Percentiles rank a stretch among this genome's conserved stretches.
Evolutionary conservation across 345 rosid genomes (phyloP).

Genomic region (Nephelium lappaceum): DNA sequence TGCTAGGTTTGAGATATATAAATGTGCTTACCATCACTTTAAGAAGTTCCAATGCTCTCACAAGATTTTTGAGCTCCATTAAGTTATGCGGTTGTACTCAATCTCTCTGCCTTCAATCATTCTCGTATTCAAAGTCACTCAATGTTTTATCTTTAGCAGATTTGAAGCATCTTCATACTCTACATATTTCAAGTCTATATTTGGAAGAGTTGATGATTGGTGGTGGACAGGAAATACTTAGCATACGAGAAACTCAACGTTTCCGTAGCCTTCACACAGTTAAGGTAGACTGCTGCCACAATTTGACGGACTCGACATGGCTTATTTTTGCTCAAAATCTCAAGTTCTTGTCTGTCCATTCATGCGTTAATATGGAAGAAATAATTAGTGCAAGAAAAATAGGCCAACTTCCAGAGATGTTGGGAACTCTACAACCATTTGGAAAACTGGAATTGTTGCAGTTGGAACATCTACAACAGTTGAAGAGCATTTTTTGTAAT

Average conservation of each 20-base stretch:
- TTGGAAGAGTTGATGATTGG: conserved; percentile 4
- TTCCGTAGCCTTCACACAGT: not conserved
- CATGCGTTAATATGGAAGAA: not conserved
- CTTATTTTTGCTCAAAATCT: conserved; percentile 17
- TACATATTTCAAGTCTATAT: not conserved
- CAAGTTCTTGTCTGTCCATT: not conserved
- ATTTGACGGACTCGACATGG: conserved; percentile 17
- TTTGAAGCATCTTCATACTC: not conserved
- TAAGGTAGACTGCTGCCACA: not conserved
- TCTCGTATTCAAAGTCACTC: not conserved
- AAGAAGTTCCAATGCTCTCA: not conserved
- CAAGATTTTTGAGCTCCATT: not conserved
- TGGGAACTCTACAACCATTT: not conserved
- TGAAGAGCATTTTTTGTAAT: not conserved
- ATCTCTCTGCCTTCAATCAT: not conserved
- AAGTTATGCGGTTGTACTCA: not conserved
- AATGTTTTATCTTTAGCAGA: not conserved
- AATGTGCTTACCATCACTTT: not conserved
- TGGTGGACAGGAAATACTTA: not conserved
- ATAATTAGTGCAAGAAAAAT: conserved; percentile 3
- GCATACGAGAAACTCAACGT: not conserved
- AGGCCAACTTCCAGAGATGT: not conserved
- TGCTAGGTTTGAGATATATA: conserved; percentile 3
- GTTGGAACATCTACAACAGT: not conserved
- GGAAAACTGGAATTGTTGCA: not conserved